Base-by-base conservation (phyloP, 768 basidiomycete genomes). In the Hortiboletus flavorubellus region DNA sequence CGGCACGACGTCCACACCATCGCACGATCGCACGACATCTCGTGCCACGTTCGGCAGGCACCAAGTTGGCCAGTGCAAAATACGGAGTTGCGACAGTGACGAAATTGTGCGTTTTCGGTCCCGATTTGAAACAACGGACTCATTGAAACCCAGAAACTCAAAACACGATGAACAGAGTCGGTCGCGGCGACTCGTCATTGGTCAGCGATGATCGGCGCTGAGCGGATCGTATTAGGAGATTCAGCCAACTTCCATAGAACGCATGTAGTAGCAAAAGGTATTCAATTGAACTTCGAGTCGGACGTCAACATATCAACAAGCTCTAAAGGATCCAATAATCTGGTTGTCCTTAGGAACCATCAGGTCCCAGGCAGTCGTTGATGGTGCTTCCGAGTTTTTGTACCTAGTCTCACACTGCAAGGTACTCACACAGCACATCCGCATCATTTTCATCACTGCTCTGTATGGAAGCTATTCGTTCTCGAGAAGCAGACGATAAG, bases 81-180 rank as follows among this genome's bases (percentile, higher is more conserved):
- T 26, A 26, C 26, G 21, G 21, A 21, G 21, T 21, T 21, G 21
- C 21, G 21, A 21, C 21, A 1, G 21, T 21, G 21, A 21, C 21
- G 21, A 21, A 21, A 21, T 21, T 21, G 26, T 26, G 26, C 26
- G 26, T 26, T 26, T 16, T 53, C 60, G 60, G 54, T 51, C 29
- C 59, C 59, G 46, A 61, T 21, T 11, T 2, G 26, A 26, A 26
- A 26, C 26, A 26, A 26, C 26, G 26, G 5, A 26, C n/a, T 46
- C 16, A 41, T 51, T 50, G 41, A 46, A 53, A 52, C 52, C 38
- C 52, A 52, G 53, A 45, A 52, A 48, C 46, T 37, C 50, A 54
- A 52, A 51, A 42, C 30, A 12, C 38, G 15, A 38, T 50, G 45
- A 50, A 50, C 47, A 39, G 40, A 42, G 44, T 46, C 15, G 16